Percentiles rank a stretch among this genome's conserved stretches.
These are phyloP conservation scores for Castanospermum australe DNA, from an alignment of 306 rosid genomes.

Conservation along the genomic window DNA sequence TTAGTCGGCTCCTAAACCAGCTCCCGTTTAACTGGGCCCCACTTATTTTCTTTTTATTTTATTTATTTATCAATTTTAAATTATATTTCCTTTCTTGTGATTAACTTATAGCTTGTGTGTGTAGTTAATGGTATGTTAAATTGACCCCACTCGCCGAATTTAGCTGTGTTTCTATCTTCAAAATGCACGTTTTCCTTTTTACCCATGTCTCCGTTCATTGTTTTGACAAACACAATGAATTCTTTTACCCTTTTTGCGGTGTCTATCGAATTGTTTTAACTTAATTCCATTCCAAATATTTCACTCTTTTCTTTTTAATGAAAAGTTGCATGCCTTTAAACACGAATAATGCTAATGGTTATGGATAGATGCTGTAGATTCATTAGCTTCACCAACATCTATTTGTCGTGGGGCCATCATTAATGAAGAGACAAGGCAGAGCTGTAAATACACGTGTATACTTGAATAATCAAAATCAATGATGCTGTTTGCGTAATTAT, in stretches of 20 bases:
- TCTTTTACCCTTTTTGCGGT: no score
- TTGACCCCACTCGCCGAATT: neutral
- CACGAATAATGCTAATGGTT: no score
- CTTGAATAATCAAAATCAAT: neutral
- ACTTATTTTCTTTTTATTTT: neutral
- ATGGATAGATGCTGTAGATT: neutral
- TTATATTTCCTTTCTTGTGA: conserved; percentile 1
- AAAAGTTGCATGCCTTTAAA: no score
- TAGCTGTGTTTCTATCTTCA: neutral
- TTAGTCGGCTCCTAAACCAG: conserved; percentile 38
- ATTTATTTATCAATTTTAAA: no score
- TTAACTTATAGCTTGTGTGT: neutral
- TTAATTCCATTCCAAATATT: no score
- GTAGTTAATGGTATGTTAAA: neutral
- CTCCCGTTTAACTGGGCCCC: conserved; percentile 36
- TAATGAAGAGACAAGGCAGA: neutral
- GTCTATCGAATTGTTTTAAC: no score
- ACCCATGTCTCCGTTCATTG: neutral
- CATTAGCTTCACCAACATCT: neutral
- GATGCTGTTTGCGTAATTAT: no score
- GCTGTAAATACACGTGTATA: neutral
- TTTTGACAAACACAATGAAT: neutral
- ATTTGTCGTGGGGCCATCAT: neutral
- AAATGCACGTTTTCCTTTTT: neutral
- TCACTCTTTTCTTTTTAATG: no score